These are phyloP conservation scores for Fusarium redolens DNA, from an alignment of 2,329 filamentous ascomycete genomes.

Conservation along the genomic window DNA sequence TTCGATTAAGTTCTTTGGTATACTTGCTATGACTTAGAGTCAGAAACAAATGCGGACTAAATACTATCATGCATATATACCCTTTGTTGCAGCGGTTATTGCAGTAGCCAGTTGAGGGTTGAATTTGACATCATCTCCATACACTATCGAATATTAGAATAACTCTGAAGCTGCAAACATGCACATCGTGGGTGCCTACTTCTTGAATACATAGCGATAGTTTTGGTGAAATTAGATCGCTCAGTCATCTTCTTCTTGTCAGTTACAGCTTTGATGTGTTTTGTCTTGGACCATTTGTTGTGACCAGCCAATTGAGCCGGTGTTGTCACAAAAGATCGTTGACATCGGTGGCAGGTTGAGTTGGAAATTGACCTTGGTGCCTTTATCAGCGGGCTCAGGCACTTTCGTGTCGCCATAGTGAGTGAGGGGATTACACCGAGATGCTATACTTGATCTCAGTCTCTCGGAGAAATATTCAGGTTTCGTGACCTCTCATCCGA, in stretches of 20 bases:
- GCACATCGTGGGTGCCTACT: constrained; percentile 57
- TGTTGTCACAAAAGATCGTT: constrained; percentile 61
- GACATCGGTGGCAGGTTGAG: constrained; percentile 59
- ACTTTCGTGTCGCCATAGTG: constrained; percentile 32
- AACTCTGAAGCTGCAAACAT: background rate
- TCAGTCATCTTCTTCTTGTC: constrained; percentile 82
- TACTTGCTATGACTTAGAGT: constrained; percentile 63
- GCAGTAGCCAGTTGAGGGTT: constrained; percentile 82
- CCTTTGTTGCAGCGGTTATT: constrained; percentile 83
- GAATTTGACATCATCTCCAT: constrained; percentile 76
- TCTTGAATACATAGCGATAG: constrained; percentile 80
- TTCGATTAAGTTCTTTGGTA: constrained; percentile 88
- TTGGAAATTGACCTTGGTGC: constrained; percentile 17
- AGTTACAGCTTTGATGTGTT: constrained; percentile 90
- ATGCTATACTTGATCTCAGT: background rate
- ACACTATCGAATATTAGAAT: constrained; percentile 63
- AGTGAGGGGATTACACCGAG: background rate
- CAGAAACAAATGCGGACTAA: background rate
- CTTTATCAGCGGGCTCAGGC: constrained; percentile 29
- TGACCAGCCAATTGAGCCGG: constrained; percentile 72
- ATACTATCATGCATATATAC: constrained; percentile 50
- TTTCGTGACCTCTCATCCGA: background rate
- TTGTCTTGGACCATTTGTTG: constrained; percentile 96
- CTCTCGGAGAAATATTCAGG: background rate
- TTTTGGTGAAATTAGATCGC: constrained; percentile 75